Evolutionary conservation across 2,329 filamentous ascomycete species (phyloP), one percentile per base, ranked within the genome.

Genomic region (Diaporthe capsici): DNA sequence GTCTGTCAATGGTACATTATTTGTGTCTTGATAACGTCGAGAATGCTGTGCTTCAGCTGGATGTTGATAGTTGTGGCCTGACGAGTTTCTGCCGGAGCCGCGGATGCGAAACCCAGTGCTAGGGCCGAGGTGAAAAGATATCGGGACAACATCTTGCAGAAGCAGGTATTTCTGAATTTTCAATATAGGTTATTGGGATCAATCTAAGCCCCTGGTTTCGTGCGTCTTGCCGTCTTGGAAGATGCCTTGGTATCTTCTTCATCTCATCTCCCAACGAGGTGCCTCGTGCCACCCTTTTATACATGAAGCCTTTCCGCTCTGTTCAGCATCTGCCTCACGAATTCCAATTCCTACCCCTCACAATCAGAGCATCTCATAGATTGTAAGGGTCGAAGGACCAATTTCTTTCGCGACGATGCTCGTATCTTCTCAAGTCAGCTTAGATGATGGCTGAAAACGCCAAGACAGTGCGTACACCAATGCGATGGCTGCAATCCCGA

Each of bases 31-130:
- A 65, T 49, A 13, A 47, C 61, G 17, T 49, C 42, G 10, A 65
- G 61, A 25, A 15, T 47, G 28, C 61, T 65, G 28, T 65, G 61
- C 20, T 65, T 65, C 17, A 65, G 42, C n/a, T 65, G 61, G 25
- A 65, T 20, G 25, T 65, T 47, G 42, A 65, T 65, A 9, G 61
- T 65, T 49, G 61, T 17, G 28, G 17, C 42, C 25, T 65, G 61
- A 12, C 61, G 61, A n/a, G 42, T 13, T 65, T 65, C 61, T 13
- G 61, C 61, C 4, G 61, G 61, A 3, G 25, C 61, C 20, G 61
- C 61, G 25, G 61, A 31, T 49, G 25, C 61, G 17, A 22, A 3
- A 1, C 61, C 42, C 42, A 65, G 17, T 8, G 28, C 61, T 8
- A 65, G 25, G 3, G 25, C 25, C 42, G 61, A 47, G 25, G 42